Evolutionary conservation across 192 early-diverging fungal genomes (phyloP).

Genomic region (Paraglomus brasilianum): DNA sequence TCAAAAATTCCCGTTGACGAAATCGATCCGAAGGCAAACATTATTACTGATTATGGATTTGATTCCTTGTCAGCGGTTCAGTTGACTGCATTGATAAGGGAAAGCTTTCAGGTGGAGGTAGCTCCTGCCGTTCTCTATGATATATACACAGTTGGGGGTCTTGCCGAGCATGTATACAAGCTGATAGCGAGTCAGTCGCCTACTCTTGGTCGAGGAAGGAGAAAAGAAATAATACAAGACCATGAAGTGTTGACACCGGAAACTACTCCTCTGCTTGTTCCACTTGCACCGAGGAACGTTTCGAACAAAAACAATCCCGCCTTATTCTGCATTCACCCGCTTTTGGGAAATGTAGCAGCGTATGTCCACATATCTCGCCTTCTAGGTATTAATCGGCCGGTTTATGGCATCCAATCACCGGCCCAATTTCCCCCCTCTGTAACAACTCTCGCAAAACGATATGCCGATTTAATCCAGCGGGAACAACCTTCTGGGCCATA

Average conservation of each 20-base stretch:
- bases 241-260: background rate
- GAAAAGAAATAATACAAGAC: background rate
- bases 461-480: background rate
- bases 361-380: constrained; percentile 13
- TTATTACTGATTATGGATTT: constrained; percentile 25
- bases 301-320: constrained; percentile 20
- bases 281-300: background rate
- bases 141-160: background rate
- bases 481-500: constrained; percentile 15
- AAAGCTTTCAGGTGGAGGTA: constrained; percentile 9
- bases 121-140: constrained; percentile 18
- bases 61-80: constrained; percentile 26
- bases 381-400: constrained; percentile 23
- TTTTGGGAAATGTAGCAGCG: constrained; percentile 25
- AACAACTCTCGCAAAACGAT: background rate
- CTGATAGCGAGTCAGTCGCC: no score
- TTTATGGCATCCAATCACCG: constrained; percentile 30
- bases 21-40: constrained; percentile 5
- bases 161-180: background rate
- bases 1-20: background rate
- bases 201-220: no score
- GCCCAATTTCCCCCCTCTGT: background rate
- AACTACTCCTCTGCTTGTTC: background rate
- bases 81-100: constrained; percentile 20
- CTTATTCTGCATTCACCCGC: constrained; percentile 26